Conservation (phyloP, 2,329 filamentous ascomycete genomes). For the Cytospora piceae region DNA sequence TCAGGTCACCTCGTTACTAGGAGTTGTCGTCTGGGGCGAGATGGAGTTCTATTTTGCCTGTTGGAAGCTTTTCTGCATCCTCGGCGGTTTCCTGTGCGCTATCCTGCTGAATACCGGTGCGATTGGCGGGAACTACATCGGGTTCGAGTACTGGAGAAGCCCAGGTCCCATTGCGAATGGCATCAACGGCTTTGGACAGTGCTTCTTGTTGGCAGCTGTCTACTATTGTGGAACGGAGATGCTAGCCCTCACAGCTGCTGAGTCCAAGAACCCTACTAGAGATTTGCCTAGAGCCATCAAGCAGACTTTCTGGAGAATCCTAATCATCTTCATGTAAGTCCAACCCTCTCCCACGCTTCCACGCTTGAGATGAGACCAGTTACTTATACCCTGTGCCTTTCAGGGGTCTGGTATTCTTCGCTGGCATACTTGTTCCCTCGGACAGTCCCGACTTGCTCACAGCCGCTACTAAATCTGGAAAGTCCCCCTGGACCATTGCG, state of each 20-base stretch:
- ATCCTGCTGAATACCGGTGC: slow-evolving; percentile 42
- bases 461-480: slow-evolving; percentile 37
- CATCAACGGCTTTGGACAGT: slow-evolving; percentile 42
- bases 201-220: slow-evolving; percentile 42
- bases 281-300: slow-evolving; percentile 39
- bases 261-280: slow-evolving; percentile 38
- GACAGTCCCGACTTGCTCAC: slow-evolving; percentile 42
- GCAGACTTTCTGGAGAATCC: slow-evolving; percentile 40
- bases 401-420: slow-evolving; percentile 40
- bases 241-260: slow-evolving; percentile 42
- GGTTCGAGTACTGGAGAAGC: slow-evolving; percentile 41
- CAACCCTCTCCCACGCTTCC: too few species aligned
- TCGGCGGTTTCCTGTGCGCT: slow-evolving; percentile 40
- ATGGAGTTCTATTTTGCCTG: slow-evolving; percentile 40
- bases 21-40: slow-evolving; percentile 39
- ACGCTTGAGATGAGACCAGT: background rate
- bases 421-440: slow-evolving; percentile 41
- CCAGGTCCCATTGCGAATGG: slow-evolving; percentile 42
- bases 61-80: slow-evolving; percentile 41
- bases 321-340: slow-evolving; percentile 37
- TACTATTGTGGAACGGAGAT: slow-evolving; percentile 44
- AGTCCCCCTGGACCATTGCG: slow-evolving; percentile 40
- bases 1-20: slow-evolving; percentile 43
- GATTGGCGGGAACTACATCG: slow-evolving; percentile 42
- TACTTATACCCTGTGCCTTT: background rate